These are phyloP conservation scores for Phaseolus coccineus DNA, from an alignment of 331 rosid genomes.

Conservation along the genomic window DNA sequence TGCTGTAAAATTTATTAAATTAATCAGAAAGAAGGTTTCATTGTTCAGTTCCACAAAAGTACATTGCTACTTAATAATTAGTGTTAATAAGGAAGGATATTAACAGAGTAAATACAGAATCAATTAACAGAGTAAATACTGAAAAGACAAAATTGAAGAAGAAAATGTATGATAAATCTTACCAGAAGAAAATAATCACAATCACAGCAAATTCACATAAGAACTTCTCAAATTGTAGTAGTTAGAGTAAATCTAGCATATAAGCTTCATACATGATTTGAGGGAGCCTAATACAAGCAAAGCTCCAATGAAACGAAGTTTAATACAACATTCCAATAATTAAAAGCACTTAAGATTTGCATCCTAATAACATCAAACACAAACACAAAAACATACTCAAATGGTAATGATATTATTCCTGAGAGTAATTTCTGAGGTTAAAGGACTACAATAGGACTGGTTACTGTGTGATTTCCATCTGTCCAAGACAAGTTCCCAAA, in stretches of 20 bases:
- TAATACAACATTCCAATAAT: neutral
- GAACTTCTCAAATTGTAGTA: too few relatives aligned
- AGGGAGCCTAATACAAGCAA: neutral
- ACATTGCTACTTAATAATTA: neutral
- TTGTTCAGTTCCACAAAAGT: neutral
- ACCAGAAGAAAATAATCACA: too few relatives aligned
- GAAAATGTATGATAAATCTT: too few relatives aligned
- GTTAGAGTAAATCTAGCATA: too few relatives aligned
- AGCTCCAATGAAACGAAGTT: neutral
- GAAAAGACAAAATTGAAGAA: too few relatives aligned
- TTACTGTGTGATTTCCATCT: conserved; percentile 46
- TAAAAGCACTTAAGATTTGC: neutral
- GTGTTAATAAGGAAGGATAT: too few relatives aligned
- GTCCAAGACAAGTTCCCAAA: conserved; percentile 47
- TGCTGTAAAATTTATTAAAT: neutral
- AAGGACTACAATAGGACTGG: conserved; percentile 40
- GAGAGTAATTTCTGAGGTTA: neutral
- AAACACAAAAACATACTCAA: conserved; percentile 21
- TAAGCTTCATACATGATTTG: neutral
- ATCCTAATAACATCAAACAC: conserved; percentile 30
- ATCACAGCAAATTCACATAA: too few relatives aligned
- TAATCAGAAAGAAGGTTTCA: neutral
- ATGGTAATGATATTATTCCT: neutral
- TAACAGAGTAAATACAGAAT: too few relatives aligned
- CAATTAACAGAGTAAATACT: too few relatives aligned